Evolutionary conservation across 1,284 basidiomycete species (phyloP).

Genomic region (Volvariella surrecta): DNA sequence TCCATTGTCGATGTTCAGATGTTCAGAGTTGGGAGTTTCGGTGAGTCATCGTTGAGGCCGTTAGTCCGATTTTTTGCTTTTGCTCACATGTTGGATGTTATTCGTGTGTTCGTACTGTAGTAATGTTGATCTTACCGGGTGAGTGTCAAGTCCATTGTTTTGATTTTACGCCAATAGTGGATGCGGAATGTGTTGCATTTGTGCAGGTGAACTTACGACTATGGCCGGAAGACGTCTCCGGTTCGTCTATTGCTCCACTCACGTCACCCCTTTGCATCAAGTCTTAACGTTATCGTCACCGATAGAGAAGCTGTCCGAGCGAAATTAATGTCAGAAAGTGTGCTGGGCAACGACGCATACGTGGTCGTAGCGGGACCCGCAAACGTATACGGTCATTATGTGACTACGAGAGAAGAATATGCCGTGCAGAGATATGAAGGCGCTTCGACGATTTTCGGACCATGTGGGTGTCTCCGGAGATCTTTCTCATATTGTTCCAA

Average conservation of each 20-base stretch:
- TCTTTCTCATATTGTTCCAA: conserved; percentile 4
- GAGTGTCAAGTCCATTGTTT: conserved; percentile 19
- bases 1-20: conserved; percentile 75
- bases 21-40: conserved; percentile 69
- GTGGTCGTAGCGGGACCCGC: conserved; percentile 75
- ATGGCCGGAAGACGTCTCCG: conserved; percentile 54
- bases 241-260: conserved; percentile 22
- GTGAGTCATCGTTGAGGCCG: conserved; percentile 17
- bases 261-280: conserved; percentile 2
- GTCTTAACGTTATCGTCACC: conserved; percentile 3
- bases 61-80: background rate
- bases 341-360: conserved; percentile 59
- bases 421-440: conserved; percentile 75
- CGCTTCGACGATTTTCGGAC: conserved; percentile 74
- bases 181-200: background rate
- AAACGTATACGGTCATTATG: conserved; percentile 74
- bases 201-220: conserved; percentile 36
- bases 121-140: conserved; percentile 72
- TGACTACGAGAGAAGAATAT: conserved; percentile 72
- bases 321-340: conserved; percentile 50
- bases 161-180: background rate
- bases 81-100: conserved; percentile 2
- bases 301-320: conserved; percentile 44
- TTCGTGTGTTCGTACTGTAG: conserved; percentile 17
- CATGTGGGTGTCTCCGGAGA: conserved; percentile 36